These are phyloP conservation scores for Ustilago esculenta DNA, from an alignment of 1,284 basidiomycete genomes.

Conservation along the genomic window DNA sequence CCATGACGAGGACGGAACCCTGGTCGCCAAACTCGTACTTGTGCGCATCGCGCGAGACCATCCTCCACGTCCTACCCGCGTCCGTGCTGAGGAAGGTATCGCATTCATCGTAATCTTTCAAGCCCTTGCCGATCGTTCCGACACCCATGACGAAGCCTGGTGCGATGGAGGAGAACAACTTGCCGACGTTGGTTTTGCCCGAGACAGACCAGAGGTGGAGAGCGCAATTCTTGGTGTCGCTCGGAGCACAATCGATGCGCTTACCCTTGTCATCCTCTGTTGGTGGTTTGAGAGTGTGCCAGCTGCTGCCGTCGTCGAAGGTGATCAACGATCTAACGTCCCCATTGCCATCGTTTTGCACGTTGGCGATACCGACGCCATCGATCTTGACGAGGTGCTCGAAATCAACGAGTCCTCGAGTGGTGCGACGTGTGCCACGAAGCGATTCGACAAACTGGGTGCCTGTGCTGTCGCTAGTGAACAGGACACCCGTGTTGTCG, in stretches of 20 bases:
- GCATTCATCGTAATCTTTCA: slow-evolving; percentile 84
- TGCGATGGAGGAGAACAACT: slow-evolving; percentile 91
- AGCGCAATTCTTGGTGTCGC: slow-evolving; percentile 75
- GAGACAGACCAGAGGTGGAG: slow-evolving; percentile 93
- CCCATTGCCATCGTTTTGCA: slow-evolving; percentile 76
- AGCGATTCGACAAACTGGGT: slow-evolving; percentile 93
- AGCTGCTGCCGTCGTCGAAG: slow-evolving; percentile 88
- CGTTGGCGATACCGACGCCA: slow-evolving; percentile 90
- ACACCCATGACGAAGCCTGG: slow-evolving; percentile 96
- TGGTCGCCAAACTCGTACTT: slow-evolving; percentile 96
- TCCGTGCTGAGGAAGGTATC: slow-evolving; percentile 93
- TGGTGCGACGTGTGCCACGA: slow-evolving; percentile 88
- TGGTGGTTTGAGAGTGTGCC: slow-evolving; percentile 79
- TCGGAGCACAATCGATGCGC: slow-evolving; percentile 74
- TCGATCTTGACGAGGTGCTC: slow-evolving; percentile 91
- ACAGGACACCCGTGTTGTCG: slow-evolving; percentile 84
- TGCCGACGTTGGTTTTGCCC: slow-evolving; percentile 87
- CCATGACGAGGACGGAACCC: slow-evolving; percentile 81
- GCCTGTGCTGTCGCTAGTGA: slow-evolving; percentile 92
- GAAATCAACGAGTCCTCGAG: slow-evolving; percentile 88
- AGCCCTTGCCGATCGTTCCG: slow-evolving; percentile 79
- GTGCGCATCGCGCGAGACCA: slow-evolving; percentile 80
- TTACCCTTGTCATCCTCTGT: slow-evolving; percentile 74
- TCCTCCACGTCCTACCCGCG: slow-evolving; percentile 85
- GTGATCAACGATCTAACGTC: slow-evolving; percentile 82